phyloP scores from a whole-genome alignment of 1,284 basidiomycete genomes.

The Athelia psychrophila region DNA sequence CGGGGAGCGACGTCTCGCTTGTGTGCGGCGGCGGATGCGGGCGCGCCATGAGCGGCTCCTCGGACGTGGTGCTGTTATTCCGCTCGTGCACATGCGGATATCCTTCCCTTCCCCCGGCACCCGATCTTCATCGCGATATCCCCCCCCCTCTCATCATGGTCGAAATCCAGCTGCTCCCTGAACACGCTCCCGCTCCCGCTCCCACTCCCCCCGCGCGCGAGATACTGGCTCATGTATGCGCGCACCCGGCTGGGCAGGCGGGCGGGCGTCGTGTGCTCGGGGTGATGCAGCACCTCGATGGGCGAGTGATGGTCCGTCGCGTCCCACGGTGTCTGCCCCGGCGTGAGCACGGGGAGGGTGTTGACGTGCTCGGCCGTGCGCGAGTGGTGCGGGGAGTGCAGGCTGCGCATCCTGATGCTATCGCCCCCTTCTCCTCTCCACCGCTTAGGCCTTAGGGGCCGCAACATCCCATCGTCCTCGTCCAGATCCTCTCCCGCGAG shows the following conservation, averaged over 20 bases:
- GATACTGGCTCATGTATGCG: conserved; percentile 26
- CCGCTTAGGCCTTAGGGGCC: background rate
- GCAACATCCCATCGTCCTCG: background rate
- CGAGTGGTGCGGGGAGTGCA: background rate
- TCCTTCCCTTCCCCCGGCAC: conserved; percentile 49
- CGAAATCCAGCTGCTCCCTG: conserved; percentile 51
- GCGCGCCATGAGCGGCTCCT: too few species aligned
- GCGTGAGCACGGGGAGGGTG: conserved; percentile 12
- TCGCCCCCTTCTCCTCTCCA: background rate
- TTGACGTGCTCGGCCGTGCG: background rate
- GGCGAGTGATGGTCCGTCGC: conserved; percentile 10
- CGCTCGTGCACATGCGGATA: too few species aligned
- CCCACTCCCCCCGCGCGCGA: conserved; percentile 36
- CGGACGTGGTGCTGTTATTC: too few species aligned
- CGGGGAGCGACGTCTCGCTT: too few species aligned
- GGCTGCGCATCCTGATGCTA: background rate
- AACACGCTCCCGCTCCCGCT: conserved; percentile 47
- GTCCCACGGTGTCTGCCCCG: conserved; percentile 5
- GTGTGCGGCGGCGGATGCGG: too few species aligned
- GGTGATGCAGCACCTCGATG: conserved; percentile 9
- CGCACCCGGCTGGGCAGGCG: conserved; percentile 28
- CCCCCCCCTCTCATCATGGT: conserved; percentile 30
- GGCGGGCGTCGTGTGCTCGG: background rate
- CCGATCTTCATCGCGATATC: conserved; percentile 18
- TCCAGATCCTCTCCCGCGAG: conserved; percentile 1